These are phyloP conservation scores for Xylaria sp. DNA, from an alignment of 2,329 filamentous ascomycete species.

Conservation along the genomic window DNA sequence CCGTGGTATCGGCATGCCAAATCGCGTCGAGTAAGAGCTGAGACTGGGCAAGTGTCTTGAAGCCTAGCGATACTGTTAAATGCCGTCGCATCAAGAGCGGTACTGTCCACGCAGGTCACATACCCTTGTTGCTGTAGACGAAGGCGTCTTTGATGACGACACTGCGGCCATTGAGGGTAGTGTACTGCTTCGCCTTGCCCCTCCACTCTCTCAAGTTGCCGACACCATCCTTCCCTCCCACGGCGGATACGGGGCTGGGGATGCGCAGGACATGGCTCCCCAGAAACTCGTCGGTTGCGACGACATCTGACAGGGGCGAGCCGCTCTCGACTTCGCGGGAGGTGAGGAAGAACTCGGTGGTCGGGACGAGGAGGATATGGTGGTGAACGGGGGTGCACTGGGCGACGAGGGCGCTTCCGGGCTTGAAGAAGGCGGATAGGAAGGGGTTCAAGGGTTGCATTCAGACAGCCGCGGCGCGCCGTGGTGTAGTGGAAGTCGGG, in stretches of 20 bases:
- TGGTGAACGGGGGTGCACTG: conserved; percentile 93
- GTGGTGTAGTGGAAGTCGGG: background rate
- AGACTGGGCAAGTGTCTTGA: conserved; percentile 88
- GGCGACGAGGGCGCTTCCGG: conserved; percentile 76
- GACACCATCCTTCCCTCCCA: conserved; percentile 60
- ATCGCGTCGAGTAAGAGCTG: conserved; percentile 83
- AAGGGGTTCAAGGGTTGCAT: conserved; percentile 99
- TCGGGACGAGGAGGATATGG: conserved; percentile 91
- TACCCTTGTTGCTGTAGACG: conserved; percentile 96
- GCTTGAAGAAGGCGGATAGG: conserved; percentile 95
- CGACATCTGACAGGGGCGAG: conserved; percentile 76
- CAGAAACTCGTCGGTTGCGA: conserved; percentile 91
- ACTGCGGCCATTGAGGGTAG: conserved; percentile 88
- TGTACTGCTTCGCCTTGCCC: conserved; percentile 92
- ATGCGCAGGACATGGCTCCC: conserved; percentile 95
- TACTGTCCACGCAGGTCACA: conserved; percentile 28
- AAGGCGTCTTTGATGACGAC: conserved; percentile 93
- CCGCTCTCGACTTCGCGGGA: conserved; percentile 87
- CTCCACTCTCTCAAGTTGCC: conserved; percentile 81
- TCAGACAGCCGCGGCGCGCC: conserved; percentile 55
- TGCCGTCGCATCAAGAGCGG: conserved; percentile 31
- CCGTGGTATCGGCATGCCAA: conserved; percentile 88
- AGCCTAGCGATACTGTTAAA: conserved; percentile 61
- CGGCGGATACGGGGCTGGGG: conserved; percentile 57
- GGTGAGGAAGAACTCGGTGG: conserved; percentile 88